Evolutionary conservation across 805 yeast genomes (phyloP).

Genomic region (Candida khao-thaluensis): DNA sequence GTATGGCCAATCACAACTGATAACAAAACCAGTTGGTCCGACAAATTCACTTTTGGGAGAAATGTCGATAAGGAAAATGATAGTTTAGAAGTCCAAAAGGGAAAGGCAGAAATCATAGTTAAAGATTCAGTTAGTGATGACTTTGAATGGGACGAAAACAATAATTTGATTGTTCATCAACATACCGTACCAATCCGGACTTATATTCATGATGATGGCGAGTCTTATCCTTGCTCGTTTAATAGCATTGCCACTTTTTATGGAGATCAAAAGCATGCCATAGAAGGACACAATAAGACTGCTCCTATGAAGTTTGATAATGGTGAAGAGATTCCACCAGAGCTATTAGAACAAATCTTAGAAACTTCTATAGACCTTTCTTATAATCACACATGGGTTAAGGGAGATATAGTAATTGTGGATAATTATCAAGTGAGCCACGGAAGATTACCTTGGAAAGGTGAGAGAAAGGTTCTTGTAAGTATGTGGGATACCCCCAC

Average conservation of each 20-base stretch:
- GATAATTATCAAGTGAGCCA: conserved; percentile 36
- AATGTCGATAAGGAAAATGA: conserved; percentile 20
- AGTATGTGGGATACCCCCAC: conserved; percentile 33
- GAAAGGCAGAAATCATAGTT: conserved; percentile 23
- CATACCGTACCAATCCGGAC: conserved; percentile 20
- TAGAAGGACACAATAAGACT: conserved; percentile 7
- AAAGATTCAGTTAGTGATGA: conserved; percentile 22
- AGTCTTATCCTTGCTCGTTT: conserved; percentile 12
- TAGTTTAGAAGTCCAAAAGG: conserved; percentile 21
- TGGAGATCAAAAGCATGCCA: conserved; percentile 3
- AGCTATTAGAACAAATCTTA: conserved; percentile 11
- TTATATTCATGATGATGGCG: conserved; percentile 6
- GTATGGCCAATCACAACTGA: conserved; percentile 20
- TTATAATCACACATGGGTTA: conserved; percentile 29
- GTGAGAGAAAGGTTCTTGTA: conserved; percentile 30
- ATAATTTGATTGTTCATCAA: conserved; percentile 27
- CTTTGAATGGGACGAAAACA: conserved; percentile 23
- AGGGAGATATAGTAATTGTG: conserved; percentile 33
- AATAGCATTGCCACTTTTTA: conserved; percentile 13
- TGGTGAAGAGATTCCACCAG: conserved; percentile 1
- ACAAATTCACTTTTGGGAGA: conserved; percentile 30
- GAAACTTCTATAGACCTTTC: conserved; percentile 16
- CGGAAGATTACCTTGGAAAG: conserved; percentile 31
- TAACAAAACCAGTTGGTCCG: conserved; percentile 24
- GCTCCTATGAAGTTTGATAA: conserved; percentile 5